A percentile compares a stretch with the other conserved stretches of the same genome.
phyloP scores from a whole-genome alignment of 192 early-diverging fungal species.

The Coemansia sp. region DNA sequence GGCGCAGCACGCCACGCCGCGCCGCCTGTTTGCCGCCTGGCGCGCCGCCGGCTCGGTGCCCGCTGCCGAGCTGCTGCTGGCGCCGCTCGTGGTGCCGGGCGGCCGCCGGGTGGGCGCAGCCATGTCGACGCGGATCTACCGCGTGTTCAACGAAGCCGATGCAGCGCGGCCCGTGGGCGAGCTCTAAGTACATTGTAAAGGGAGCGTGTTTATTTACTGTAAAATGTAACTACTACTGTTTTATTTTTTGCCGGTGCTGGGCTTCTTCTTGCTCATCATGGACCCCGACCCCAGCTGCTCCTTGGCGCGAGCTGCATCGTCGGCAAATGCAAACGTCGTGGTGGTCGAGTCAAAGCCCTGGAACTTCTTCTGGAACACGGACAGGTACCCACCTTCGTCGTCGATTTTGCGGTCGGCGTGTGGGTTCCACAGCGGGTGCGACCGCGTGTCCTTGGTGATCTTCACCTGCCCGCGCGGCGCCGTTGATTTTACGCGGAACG shows the following conservation, averaged over 20 bases:
- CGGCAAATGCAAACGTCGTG: conserved; percentile 20
- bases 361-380: conserved; percentile 78
- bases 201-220: neutral
- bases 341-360: conserved; percentile 60
- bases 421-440: conserved; percentile 92
- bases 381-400: conserved; percentile 78
- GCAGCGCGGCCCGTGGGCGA: conserved; percentile 21
- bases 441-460: conserved; percentile 88
- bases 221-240: too few species aligned
- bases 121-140: conserved; percentile 32
- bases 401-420: conserved; percentile 51
- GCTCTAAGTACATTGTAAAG: conserved; percentile 4
- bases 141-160: conserved; percentile 24
- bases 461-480: conserved; percentile 81
- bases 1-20: conserved; percentile 27
- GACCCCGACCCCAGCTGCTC: conserved; percentile 3
- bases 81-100: conserved; percentile 5
- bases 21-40: conserved; percentile 29
- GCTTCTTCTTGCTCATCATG: conserved; percentile 14
- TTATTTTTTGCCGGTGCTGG: conserved; percentile 6
- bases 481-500: conserved; percentile 74
- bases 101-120: conserved; percentile 25
- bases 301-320: conserved; percentile 9
- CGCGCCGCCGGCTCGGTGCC: neutral
- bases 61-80: conserved; percentile 19